phyloP scores from a whole-genome alignment of 768 basidiomycete genomes.

The Xanthoconium stramineum region DNA sequence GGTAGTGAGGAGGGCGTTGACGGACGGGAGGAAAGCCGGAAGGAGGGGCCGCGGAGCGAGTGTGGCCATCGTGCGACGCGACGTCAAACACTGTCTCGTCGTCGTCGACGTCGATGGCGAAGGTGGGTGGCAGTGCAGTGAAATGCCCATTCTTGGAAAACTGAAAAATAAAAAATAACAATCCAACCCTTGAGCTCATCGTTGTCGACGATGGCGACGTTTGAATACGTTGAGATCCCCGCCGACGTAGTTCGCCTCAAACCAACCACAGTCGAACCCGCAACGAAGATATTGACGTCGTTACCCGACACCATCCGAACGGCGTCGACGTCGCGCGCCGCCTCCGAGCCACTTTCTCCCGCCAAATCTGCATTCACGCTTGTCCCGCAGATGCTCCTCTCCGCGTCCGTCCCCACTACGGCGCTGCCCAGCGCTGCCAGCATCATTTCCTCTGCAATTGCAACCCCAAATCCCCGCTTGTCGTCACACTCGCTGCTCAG shows the following conservation, averaged over 20 bases:
- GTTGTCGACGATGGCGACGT: slow-evolving; percentile 27
- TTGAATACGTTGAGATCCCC: slow-evolving; percentile 43
- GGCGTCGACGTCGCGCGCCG: slow-evolving; percentile 4
- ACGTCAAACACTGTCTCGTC: slow-evolving; percentile 3
- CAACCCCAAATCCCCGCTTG: slow-evolving; percentile 19
- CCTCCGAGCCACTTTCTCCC: slow-evolving; percentile 18
- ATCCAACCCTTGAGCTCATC: too few relatives aligned
- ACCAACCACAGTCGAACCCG: slow-evolving; percentile 31
- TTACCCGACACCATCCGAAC: slow-evolving; percentile 29
- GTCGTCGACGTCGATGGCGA: neutral
- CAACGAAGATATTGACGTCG: slow-evolving; percentile 40
- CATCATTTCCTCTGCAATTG: slow-evolving; percentile 20
- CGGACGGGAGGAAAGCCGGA: slow-evolving; percentile 19
- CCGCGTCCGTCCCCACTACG: slow-evolving; percentile 20
- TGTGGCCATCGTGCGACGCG: slow-evolving; percentile 12
- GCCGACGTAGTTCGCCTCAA: slow-evolving; percentile 36
- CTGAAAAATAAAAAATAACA: neutral
- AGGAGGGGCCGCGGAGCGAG: slow-evolving; percentile 12
- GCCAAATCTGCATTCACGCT: slow-evolving; percentile 34
- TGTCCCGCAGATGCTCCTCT: slow-evolving; percentile 39
- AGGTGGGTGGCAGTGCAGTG: slow-evolving; percentile 8
- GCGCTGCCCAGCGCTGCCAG: slow-evolving; percentile 2
- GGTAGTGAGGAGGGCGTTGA: slow-evolving; percentile 46
- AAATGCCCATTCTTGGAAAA: neutral
- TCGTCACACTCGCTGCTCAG: slow-evolving; percentile 39